Conservation (phyloP, 768 basidiomycete genomes). For the Pholiota molesta region DNA sequence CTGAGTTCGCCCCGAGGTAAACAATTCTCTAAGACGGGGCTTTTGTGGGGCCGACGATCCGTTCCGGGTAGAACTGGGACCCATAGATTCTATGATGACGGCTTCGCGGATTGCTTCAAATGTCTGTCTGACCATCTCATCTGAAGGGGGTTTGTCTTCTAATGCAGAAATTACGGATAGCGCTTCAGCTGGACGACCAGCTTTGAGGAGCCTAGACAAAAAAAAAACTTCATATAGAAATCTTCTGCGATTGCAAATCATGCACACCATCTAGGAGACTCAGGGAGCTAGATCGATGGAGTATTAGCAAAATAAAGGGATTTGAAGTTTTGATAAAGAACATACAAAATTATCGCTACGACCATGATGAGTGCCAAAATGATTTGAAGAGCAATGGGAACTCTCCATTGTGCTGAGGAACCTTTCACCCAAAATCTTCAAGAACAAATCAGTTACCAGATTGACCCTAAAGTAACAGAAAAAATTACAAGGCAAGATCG, state of each 20-base stretch:
- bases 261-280: slow-evolving; percentile 59
- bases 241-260: neutral
- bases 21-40: slow-evolving; percentile 53
- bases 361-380: slow-evolving; percentile 58
- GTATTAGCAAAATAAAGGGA: neutral
- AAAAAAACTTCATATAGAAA: neutral
- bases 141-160: slow-evolving; percentile 51
- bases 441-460: neutral
- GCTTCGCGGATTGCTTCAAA: slow-evolving; percentile 59
- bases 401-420: slow-evolving; percentile 63
- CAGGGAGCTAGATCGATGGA: slow-evolving; percentile 45
- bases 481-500: slow-evolving; percentile 59
- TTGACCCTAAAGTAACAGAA: neutral
- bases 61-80: neutral
- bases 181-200: slow-evolving; percentile 56
- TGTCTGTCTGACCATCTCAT: slow-evolving; percentile 49
- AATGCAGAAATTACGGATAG: slow-evolving; percentile 65
- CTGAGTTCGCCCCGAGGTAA: slow-evolving; percentile 57
- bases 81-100: slow-evolving; percentile 43
- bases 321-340: slow-evolving; percentile 12
- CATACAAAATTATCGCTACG: slow-evolving; percentile 50
- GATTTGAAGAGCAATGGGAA: slow-evolving; percentile 64
- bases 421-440: slow-evolving; percentile 51
- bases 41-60: slow-evolving; percentile 14
- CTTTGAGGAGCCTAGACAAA: slow-evolving; percentile 52